Conservation (phyloP, 148 eudicot genomes). For the Rheum nobile region DNA sequence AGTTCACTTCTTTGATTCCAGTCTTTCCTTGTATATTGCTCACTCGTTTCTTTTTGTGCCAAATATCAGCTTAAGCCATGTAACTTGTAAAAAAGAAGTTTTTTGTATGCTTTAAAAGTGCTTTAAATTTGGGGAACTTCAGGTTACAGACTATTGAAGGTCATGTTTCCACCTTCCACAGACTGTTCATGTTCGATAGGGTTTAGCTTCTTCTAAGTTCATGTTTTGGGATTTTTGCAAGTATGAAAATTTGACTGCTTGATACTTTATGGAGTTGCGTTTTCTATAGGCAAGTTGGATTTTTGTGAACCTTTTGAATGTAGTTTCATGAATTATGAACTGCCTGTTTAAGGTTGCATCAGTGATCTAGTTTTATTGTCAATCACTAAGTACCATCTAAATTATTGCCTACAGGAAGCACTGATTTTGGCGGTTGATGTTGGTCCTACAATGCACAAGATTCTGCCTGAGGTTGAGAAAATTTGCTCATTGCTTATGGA, state of each 20-base stretch:
- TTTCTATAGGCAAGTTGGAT: not conserved
- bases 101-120: not conserved
- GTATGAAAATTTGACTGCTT: not conserved
- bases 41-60: not conserved
- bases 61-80: not conserved
- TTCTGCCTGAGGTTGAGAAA: slow-evolving; percentile 73
- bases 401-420: slow-evolving; percentile 39
- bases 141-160: not conserved
- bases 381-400: not conserved
- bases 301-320: not conserved
- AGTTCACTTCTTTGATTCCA: not conserved
- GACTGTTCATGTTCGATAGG: not conserved
- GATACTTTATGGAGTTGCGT: not conserved
- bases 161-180: not conserved
- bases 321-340: not conserved
- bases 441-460: slow-evolving; percentile 74
- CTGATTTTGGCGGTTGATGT: slow-evolving; percentile 79
- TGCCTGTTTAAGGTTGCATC: not conserved
- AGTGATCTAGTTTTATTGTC: not conserved
- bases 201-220: not conserved
- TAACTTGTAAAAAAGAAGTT: not conserved
- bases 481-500: slow-evolving; percentile 70
- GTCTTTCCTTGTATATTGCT: not conserved
- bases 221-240: not conserved
- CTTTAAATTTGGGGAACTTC: too few relatives aligned